Conservation (phyloP, 805 yeast species). For the Pichia manshurica region DNA sequence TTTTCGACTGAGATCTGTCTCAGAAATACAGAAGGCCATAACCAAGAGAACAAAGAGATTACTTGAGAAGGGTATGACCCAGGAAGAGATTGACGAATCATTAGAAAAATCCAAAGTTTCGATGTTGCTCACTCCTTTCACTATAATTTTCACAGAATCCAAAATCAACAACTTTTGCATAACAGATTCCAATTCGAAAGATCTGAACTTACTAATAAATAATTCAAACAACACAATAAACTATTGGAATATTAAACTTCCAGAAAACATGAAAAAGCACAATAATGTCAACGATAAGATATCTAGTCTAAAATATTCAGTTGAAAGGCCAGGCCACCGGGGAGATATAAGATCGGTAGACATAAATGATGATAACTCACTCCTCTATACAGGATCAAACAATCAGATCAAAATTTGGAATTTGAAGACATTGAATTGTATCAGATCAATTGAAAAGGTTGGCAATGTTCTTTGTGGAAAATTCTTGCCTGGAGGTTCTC, state of each 20-base stretch:
- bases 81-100: conserved; percentile 52
- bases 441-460: conserved; percentile 74
- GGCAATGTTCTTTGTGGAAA: conserved; percentile 79
- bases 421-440: conserved; percentile 60
- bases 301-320: conserved; percentile 41
- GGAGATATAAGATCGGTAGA: conserved; percentile 82
- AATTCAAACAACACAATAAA: conserved; percentile 73
- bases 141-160: conserved; percentile 56
- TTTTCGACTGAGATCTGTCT: conserved; percentile 67
- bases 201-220: conserved; percentile 56
- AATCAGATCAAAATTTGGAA: conserved; percentile 91
- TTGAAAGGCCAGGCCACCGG: conserved; percentile 83
- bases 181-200: conserved; percentile 44
- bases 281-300: conserved; percentile 35
- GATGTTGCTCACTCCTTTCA: conserved; percentile 62
- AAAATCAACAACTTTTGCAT: conserved; percentile 66
- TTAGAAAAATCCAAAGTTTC: conserved; percentile 44
- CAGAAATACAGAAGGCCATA: conserved; percentile 74
- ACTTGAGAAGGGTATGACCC: conserved; percentile 59
- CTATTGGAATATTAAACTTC: conserved; percentile 50
- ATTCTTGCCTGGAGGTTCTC: conserved; percentile 87
- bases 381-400: conserved; percentile 85
- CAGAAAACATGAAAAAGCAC: conserved; percentile 52
- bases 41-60: conserved; percentile 73
- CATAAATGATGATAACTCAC: conserved; percentile 70